Evolutionary conservation across 208 protist species (phyloP).

Genomic region (Blastocrithidia nonstop): DNA sequence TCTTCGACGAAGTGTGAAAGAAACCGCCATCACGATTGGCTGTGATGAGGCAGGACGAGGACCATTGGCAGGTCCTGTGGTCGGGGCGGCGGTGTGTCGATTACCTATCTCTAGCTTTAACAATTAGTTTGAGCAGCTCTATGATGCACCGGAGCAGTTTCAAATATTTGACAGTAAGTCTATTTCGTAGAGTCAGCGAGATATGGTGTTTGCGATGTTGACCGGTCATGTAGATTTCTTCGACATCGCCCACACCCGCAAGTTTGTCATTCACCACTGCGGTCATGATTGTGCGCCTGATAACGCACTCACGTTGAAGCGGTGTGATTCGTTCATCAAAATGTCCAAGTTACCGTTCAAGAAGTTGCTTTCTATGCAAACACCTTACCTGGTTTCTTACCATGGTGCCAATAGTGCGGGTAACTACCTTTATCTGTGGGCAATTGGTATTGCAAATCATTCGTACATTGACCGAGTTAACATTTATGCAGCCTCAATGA

Average conservation of each 20-base stretch:
- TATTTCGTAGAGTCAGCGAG: slow-evolving; percentile 49
- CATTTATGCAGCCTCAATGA: slow-evolving; percentile 74
- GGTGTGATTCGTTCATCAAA: slow-evolving; percentile 33
- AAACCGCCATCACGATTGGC: slow-evolving; percentile 74
- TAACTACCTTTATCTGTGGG: slow-evolving; percentile 82
- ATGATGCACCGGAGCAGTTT: slow-evolving; percentile 63
- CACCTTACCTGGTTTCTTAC: slow-evolving; percentile 69
- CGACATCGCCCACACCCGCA: slow-evolving; percentile 32
- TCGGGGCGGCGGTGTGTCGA: slow-evolving; percentile 72
- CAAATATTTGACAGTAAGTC: slow-evolving; percentile 84
- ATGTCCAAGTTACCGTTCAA: slow-evolving; percentile 66
- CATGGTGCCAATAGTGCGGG: slow-evolving; percentile 56
- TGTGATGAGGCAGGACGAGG: slow-evolving; percentile 83
- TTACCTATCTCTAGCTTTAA: slow-evolving; percentile 79
- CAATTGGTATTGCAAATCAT: slow-evolving; percentile 79
- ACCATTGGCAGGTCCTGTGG: slow-evolving; percentile 77
- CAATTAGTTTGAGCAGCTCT: slow-evolving; percentile 60
- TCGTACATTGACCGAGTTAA: slow-evolving; percentile 76
- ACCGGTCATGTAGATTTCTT: slow-evolving; percentile 69
- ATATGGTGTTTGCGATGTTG: slow-evolving; percentile 68
- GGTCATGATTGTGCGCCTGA: slow-evolving; percentile 29
- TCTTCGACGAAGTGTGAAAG: slow-evolving; percentile 70
- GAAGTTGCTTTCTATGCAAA: slow-evolving; percentile 76
- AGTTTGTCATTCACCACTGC: slow-evolving; percentile 72
- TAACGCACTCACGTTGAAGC: slow-evolving; percentile 16